phyloP scores from a whole-genome alignment of 768 basidiomycete genomes.

The Candolleomyces aberdarensis region DNA sequence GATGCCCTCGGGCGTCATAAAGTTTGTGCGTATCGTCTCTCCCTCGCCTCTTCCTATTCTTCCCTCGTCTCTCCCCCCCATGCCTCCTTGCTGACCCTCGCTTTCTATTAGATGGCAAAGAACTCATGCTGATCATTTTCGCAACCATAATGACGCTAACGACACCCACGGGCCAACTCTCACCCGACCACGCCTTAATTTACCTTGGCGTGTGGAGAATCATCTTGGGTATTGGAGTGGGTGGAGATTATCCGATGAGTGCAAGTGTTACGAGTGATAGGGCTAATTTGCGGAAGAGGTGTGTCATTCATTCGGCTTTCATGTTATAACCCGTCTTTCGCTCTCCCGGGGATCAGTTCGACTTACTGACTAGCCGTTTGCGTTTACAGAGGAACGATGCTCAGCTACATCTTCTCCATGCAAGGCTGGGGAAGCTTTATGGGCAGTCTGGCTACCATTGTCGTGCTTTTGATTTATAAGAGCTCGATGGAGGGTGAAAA shows the following conservation, averaged over 20 bases:
- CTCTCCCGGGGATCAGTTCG: too few relatives aligned
- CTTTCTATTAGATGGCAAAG: conserved; percentile 60
- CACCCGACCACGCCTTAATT: conserved; percentile 50
- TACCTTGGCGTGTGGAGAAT: conserved; percentile 69
- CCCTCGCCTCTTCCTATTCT: not conserved
- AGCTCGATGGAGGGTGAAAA: conserved; percentile 56
- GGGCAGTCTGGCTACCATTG: conserved; percentile 58
- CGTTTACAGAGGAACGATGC: conserved; percentile 48
- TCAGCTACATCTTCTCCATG: conserved; percentile 75
- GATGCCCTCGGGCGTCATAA: conserved; percentile 69
- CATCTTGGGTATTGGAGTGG: conserved; percentile 73
- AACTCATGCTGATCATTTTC: conserved; percentile 76
- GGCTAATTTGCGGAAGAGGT: conserved; percentile 51
- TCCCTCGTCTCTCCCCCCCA: not conserved
- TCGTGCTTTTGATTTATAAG: conserved; percentile 64
- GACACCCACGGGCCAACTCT: conserved; percentile 59
- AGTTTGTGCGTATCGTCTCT: conserved; percentile 40
- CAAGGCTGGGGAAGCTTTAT: conserved; percentile 77
- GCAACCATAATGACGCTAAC: conserved; percentile 71
- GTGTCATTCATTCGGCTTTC: too few relatives aligned
- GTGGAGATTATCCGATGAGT: conserved; percentile 79
- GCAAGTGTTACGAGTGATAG: conserved; percentile 68
- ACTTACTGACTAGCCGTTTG: too few relatives aligned
- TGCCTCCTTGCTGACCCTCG: not conserved
- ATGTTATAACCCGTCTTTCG: too few relatives aligned